Percentiles rank a stretch among this genome's conserved stretches.
Evolutionary conservation across 2,329 filamentous ascomycete genomes (phyloP).

Genomic region (Microdochium paspali): DNA sequence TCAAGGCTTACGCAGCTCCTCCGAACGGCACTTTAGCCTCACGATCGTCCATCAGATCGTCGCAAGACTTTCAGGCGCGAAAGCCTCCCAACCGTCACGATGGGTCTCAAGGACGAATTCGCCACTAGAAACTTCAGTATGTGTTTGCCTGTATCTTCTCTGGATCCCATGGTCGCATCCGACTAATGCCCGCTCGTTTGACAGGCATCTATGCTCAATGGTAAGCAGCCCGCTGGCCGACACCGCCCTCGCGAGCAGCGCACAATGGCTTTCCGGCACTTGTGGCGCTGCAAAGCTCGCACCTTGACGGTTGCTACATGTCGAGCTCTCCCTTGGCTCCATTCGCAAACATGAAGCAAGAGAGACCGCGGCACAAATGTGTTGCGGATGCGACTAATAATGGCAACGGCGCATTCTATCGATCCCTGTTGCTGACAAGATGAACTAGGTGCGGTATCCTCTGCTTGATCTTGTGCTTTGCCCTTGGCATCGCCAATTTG

Average conservation of each 20-base stretch:
- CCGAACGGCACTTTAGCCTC: background rate
- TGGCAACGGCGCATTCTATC: no score
- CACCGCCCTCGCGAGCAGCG: background rate
- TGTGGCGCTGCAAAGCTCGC: background rate
- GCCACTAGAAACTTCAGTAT: slow-evolving; percentile 66
- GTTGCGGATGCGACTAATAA: background rate
- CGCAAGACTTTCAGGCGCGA: background rate
- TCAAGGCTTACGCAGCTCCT: background rate
- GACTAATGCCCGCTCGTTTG: slow-evolving; percentile 21
- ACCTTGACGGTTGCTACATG: no score
- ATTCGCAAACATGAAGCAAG: no score
- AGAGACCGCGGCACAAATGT: no score
- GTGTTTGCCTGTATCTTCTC: slow-evolving; percentile 18
- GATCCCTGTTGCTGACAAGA: background rate
- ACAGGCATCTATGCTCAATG: slow-evolving; percentile 69
- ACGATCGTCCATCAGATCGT: background rate
- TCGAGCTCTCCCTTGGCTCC: no score
- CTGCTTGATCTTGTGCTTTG: slow-evolving; percentile 62
- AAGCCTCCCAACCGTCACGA: slow-evolving; percentile 29
- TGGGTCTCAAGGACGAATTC: slow-evolving; percentile 66
- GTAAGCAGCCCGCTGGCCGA: slow-evolving; percentile 33
- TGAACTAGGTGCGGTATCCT: slow-evolving; percentile 56
- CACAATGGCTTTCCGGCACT: background rate
- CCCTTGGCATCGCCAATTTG: slow-evolving; percentile 59
- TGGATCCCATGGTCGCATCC: slow-evolving; percentile 3